These are phyloP conservation scores for Pezicula radicicola DNA, from an alignment of 2,329 filamentous ascomycete genomes.

Conservation along the genomic window DNA sequence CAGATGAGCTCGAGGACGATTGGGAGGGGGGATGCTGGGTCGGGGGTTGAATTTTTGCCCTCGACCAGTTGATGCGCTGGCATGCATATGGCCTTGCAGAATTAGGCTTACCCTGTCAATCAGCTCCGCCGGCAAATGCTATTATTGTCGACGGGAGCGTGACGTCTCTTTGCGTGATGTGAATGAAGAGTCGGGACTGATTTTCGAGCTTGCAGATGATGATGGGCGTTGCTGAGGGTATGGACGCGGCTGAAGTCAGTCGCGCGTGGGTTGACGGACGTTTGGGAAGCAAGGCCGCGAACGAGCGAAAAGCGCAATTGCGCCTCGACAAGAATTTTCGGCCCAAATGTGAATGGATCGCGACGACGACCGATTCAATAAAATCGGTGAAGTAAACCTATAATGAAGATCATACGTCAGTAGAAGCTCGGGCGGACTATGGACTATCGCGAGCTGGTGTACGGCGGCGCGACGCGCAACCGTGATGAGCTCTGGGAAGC, in stretches of 20 bases:
- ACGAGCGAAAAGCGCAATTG: neutral
- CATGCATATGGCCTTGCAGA: conserved; percentile 28
- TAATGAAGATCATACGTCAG: neutral
- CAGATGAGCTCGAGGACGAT: conserved; percentile 19
- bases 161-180: conserved; percentile 12
- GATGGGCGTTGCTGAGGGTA: conserved; percentile 10
- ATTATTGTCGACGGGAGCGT: conserved; percentile 22
- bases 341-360: no score
- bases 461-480: conserved; percentile 17
- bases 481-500: conserved; percentile 9
- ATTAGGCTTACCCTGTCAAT: conserved; percentile 31
- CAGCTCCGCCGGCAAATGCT: conserved; percentile 23
- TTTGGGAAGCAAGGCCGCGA: conserved; percentile 5
- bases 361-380: no score
- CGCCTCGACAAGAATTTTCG: neutral
- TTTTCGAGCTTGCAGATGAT: conserved; percentile 13
- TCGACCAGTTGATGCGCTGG: conserved; percentile 31
- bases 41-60: conserved; percentile 22
- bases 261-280: neutral
- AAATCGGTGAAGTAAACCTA: no score
- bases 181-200: conserved; percentile 10
- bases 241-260: conserved; percentile 12
- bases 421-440: neutral
- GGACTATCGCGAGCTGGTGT: neutral
- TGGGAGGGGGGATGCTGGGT: conserved; percentile 22